Evolutionary conservation across 768 basidiomycete species (phyloP).

Genomic region (Suillus clintonianus): DNA sequence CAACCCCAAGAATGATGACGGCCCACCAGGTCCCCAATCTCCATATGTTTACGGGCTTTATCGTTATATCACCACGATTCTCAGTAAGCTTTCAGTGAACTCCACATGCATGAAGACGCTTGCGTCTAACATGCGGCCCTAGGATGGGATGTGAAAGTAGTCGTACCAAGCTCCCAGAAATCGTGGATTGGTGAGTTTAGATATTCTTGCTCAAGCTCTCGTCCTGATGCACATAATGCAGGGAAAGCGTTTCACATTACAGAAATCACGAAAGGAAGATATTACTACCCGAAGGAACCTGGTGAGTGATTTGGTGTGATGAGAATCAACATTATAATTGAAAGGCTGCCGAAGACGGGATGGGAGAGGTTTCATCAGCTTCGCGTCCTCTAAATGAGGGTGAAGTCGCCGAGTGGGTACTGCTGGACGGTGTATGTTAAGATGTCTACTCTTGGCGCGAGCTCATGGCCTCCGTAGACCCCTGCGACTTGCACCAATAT

Average conservation of each 20-base stretch:
- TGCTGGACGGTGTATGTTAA: conserved; percentile 74
- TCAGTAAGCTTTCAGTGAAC: conserved; percentile 46
- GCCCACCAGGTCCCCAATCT: conserved; percentile 71
- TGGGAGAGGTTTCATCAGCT: conserved; percentile 63
- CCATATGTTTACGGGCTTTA: conserved; percentile 78
- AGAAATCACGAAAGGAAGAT: conserved; percentile 66
- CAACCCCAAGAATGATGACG: conserved; percentile 74
- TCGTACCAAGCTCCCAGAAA: conserved; percentile 79
- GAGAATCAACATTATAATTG: conserved; percentile 1
- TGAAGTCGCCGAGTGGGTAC: conserved; percentile 88
- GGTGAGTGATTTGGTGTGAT: conserved; percentile 31
- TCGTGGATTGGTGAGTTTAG: conserved; percentile 76
- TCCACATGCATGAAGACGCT: conserved; percentile 7
- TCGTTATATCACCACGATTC: conserved; percentile 52
- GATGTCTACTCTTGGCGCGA: conserved; percentile 1
- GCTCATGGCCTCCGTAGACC: conserved; percentile 47
- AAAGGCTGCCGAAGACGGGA: conserved; percentile 45
- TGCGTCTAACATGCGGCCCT: background rate
- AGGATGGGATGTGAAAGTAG: conserved; percentile 83
- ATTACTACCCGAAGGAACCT: conserved; percentile 72
- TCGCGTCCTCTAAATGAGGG: conserved; percentile 72
- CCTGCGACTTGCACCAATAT: conserved; percentile 93
- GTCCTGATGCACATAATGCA: conserved; percentile 26
- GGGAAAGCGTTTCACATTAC: conserved; percentile 83
- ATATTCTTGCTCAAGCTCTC: background rate